A percentile compares a stretch with the other conserved stretches of the same genome.
These are phyloP conservation scores for Senecio squalidus DNA, from an alignment of 140 eudicot genomes.

Conservation along the genomic window DNA sequence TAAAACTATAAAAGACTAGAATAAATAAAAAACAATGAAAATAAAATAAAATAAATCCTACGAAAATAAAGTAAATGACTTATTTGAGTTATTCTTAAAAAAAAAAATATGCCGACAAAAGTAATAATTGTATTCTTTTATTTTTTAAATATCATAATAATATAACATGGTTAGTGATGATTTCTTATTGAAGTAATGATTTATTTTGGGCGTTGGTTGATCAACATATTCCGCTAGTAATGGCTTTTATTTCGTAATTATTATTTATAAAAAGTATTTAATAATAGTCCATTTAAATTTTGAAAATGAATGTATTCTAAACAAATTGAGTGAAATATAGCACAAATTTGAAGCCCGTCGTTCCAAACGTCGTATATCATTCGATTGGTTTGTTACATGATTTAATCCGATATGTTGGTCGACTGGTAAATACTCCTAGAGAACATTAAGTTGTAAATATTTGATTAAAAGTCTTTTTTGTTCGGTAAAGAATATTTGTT, in stretches of 20 bases:
- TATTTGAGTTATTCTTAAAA: neutral
- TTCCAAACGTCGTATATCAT: too few relatives aligned
- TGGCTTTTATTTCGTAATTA: constrained; percentile 12
- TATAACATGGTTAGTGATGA: constrained; percentile 19
- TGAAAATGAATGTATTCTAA: neutral
- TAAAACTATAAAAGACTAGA: neutral
- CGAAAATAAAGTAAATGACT: neutral
- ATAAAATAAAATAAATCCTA: neutral
- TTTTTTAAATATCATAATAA: neutral
- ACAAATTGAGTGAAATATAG: too few relatives aligned
- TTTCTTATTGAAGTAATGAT: constrained; percentile 16
- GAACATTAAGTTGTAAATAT: too few relatives aligned
- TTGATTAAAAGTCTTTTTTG: too few relatives aligned
- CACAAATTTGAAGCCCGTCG: too few relatives aligned
- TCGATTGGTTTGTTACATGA: too few relatives aligned
- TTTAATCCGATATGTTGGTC: too few relatives aligned
- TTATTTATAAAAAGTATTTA: neutral
- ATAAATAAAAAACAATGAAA: neutral
- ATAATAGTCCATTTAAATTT: neutral
- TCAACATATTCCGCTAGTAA: constrained; percentile 12
- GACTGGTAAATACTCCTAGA: too few relatives aligned
- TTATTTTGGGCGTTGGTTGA: constrained; percentile 14
- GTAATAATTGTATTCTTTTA: neutral
- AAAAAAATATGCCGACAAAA: neutral
- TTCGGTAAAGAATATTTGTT: too few relatives aligned